Evolutionary conservation across 2,329 filamentous ascomycete species (phyloP), one percentile per base, ranked within the genome.

Genomic region (Cladosporium sphaerospermum): DNA sequence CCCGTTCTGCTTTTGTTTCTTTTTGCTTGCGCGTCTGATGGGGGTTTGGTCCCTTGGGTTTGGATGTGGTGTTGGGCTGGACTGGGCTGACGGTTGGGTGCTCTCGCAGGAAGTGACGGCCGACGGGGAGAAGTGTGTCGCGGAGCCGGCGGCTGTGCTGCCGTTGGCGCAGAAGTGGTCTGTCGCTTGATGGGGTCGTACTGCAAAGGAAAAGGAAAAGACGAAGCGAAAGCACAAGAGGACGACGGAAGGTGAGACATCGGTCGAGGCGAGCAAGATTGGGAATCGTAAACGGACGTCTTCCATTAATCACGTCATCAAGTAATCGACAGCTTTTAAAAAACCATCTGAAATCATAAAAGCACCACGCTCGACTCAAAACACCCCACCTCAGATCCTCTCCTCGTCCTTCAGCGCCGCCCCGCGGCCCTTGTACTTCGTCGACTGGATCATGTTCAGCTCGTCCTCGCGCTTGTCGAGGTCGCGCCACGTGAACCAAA

Each of bases 81-180:
- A 7, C 7, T 28, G 4, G 13, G 8, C 16, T n/a, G 16, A 39
- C 10, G 4, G 44, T 56, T 65, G 47, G 62, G 56, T 45, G 62
- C 56, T 40, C 32, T 33, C 48, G 51, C 57, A 80, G 74, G 75
- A 77, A 13, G 91, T 96, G 19, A 84, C 92, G 73, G 91, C 91
- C 1, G 89, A 96, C 71, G 90, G 88, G 0, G 71, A 80, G 69
- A 74, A 84, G 34, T 91, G 87, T 66, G 78, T 75, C 40, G 89
- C 89, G 0, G 88, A 86, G 69, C 88, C 90, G 3, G 81, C 86
- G 18, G 76, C 77, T 23, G 77, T 66, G 49, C 69, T 96, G 70
- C 90, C 90, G 7, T 74, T 96, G 66, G 83, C 85, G 55, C 89
- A 95, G 74, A 75, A 72, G 11, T 91, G 81, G 66, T 95, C 84